phyloP scores from a whole-genome alignment of 2,329 filamentous ascomycete genomes.

The Ploettnerulaceae sp. region DNA sequence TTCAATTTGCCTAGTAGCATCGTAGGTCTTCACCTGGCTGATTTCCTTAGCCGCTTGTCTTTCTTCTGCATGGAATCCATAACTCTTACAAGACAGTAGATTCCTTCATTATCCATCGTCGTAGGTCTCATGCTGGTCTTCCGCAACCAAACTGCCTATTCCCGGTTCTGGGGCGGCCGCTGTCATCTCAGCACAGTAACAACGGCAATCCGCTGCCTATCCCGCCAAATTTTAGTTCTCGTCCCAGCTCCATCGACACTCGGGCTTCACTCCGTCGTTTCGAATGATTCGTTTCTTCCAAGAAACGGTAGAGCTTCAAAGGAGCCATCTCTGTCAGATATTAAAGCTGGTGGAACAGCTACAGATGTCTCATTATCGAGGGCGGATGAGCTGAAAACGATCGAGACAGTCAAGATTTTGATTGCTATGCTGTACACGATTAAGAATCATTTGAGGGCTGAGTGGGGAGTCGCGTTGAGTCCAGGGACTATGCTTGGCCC shows the following conservation, averaged over 20 bases:
- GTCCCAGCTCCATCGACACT: constrained; percentile 31
- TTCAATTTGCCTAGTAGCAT: constrained; percentile 54
- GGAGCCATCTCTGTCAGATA: not conserved
- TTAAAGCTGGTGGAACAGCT: not conserved
- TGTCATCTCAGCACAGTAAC: constrained; percentile 52
- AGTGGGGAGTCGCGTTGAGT: constrained; percentile 48
- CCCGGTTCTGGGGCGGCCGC: constrained; percentile 43
- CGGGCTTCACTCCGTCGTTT: constrained; percentile 20
- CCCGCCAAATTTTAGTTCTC: constrained; percentile 45
- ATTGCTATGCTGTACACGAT: constrained; percentile 58
- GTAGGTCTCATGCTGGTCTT: constrained; percentile 65
- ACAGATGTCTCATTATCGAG: constrained; percentile 15
- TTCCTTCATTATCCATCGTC: constrained; percentile 59
- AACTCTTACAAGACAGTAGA: constrained; percentile 21
- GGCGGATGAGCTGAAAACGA: constrained; percentile 42
- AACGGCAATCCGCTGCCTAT: constrained; percentile 55
- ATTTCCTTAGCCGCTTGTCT: not conserved
- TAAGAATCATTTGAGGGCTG: constrained; percentile 59
- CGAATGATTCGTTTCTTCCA: constrained; percentile 23
- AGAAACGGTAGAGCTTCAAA: constrained; percentile 14
- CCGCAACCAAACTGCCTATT: constrained; percentile 50
- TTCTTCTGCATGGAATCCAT: not conserved
- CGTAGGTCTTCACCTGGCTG: constrained; percentile 35
- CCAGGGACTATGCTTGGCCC: constrained; percentile 30
- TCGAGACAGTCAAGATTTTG: constrained; percentile 52